Base-by-base conservation (phyloP, 2,329 filamentous ascomycete genomes). In the Blastomyces gilchristii region DNA sequence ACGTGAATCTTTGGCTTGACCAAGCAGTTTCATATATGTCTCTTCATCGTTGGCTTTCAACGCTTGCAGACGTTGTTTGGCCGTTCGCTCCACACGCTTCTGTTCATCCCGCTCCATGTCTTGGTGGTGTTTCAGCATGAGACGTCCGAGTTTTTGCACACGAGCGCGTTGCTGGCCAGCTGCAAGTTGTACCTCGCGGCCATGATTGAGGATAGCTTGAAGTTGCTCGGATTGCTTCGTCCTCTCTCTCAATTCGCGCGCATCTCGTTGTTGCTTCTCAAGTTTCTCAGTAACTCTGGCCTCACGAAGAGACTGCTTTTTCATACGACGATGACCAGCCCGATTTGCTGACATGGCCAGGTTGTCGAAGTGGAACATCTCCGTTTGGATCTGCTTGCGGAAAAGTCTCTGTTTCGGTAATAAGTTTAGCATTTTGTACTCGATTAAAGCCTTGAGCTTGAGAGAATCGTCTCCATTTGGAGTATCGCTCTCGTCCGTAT, bases 71-170 rank as follows among this genome's bases (percentile, higher is more conserved):
- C 94, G 94, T 77, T 99, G 94, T 82, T 99, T 99, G 67, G 94
- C 94, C 11, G 93, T 99, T 67, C 94, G 85, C 80, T 99, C 94
- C 68, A 99, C 89, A 66, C 94, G 90, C 81, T 96, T 97, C 83
- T 97, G 93, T 79, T 99, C 94, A 81, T 99, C 94, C 79, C 96
- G 96, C 76, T 99, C 94, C 74, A 99, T 97, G 74, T 93, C 90
- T 77, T 92, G 89, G 76, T 99, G 94, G 65, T 96, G 92, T 63
- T 83, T 79, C 67, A 89, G 83, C 91, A 97, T 97, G 76, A 92
- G 84, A 63, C 90, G 89, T 68, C 91, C 91, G 61, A 97, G 83
- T 78, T 95, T 97, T 75, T 90, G 85, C 67, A 88, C 84, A 71
- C 94, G 92, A 71, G 81, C 83, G 68, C 85, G 86, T 73, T 92